Evolutionary conservation across 768 basidiomycete genomes (phyloP).

Genomic region (Amanita inopinata): DNA sequence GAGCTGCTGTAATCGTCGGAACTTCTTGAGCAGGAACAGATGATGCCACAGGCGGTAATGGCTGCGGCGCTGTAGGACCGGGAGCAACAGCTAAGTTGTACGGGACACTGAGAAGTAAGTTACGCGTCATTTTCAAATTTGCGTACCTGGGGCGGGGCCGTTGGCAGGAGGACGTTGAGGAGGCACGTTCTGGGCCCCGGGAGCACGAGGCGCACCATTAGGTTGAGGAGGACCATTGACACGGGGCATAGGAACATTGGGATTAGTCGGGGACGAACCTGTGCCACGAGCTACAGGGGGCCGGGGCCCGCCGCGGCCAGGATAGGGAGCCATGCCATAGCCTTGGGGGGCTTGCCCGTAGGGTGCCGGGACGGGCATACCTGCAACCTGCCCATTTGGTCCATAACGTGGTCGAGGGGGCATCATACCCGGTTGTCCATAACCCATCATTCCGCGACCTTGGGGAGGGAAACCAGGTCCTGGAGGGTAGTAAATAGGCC

Average conservation of each 20-base stretch:
- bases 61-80: constrained; percentile 31
- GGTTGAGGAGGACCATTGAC: constrained; percentile 49
- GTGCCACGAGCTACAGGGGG: constrained; percentile 59
- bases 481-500: constrained; percentile 82
- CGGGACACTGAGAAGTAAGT: neutral
- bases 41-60: constrained; percentile 37
- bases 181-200: constrained; percentile 28
- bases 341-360: constrained; percentile 70
- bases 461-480: constrained; percentile 77
- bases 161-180: constrained; percentile 26
- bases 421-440: constrained; percentile 79
- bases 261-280: constrained; percentile 58
- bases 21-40: constrained; percentile 26
- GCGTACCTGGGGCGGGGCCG: constrained; percentile 26
- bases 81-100: constrained; percentile 16
- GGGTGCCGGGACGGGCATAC: constrained; percentile 67
- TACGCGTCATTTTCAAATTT: neutral
- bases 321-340: constrained; percentile 64
- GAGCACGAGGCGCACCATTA: constrained; percentile 43
- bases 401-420: constrained; percentile 82
- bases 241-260: constrained; percentile 55
- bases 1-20: constrained; percentile 36
- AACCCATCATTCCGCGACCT: constrained; percentile 71
- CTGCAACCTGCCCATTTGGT: constrained; percentile 62
- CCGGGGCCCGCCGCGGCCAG: constrained; percentile 50